Base-by-base conservation (phyloP, 2,329 filamentous ascomycete genomes). In the Tolypocladium capitatum region DNA sequence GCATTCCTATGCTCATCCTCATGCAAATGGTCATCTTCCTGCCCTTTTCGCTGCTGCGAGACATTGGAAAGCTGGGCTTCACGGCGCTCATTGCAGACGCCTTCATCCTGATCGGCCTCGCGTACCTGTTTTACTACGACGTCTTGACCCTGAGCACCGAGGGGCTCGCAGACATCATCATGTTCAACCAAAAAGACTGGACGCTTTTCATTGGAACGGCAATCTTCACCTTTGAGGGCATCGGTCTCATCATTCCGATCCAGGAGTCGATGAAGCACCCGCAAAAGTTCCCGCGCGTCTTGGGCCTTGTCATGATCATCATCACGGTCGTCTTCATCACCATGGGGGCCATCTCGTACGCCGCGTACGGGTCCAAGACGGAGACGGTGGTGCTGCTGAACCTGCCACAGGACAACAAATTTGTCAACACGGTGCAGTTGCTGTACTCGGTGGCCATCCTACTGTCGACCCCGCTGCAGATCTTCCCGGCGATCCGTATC, bases 161-260 rank as follows among this genome's bases (percentile, higher is more conserved):
- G 48, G 88, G 88, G 13, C 68, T 95, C 24, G 76, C 88, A 5
- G 92, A 98, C 62, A 90, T 97, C 59, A 78, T 85, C 56, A 76
- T 84, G 59, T 97, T 98, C 75, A 98, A 98, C 70, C 68, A 83
- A 36, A 80, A 84, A 51, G 84, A 89, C 63, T 98, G 94, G 92
- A 95, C 92, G 0, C 76, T 98, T 5, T 97, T 98, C 64, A 98
- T 98, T 58, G 94, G 92, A 52, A 98, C 94, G 0, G 92, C 94
- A 28, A 97, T 98, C 63, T 98, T 98, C 69, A 97, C 92, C 0
- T 98, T 97, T 61, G 92, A 98, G 63, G 92, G 92, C 28, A 94
- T 98, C 51, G 94, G 92, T 13, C 79, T 98, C 44, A 94, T 98
- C 65, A 96, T 98, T 52, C 92, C 94, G 0, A 96, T 98, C 51